Conservation (phyloP, 2,329 filamentous ascomycete species). For the Bipolaris victoriae region DNA sequence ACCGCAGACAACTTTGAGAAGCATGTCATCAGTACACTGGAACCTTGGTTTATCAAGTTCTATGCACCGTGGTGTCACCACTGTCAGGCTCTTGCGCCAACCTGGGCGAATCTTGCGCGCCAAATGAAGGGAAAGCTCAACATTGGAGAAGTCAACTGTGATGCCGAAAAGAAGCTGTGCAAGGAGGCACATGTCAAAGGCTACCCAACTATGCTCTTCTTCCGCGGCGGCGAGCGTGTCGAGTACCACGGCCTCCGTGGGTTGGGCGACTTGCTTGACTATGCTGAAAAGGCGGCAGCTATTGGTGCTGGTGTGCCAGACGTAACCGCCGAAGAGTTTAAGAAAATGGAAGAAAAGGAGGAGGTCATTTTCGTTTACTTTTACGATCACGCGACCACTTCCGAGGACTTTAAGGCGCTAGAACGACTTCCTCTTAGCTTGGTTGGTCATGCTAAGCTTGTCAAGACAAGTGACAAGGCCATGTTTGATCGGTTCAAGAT, state of each 20-base stretch:
- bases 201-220: constrained; percentile 91
- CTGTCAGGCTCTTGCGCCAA: constrained; percentile 89
- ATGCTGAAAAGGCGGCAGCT: constrained; percentile 84
- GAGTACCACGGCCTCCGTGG: constrained; percentile 94
- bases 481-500: constrained; percentile 89
- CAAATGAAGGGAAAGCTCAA: constrained; percentile 91
- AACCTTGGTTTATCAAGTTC: constrained; percentile 99
- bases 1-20: constrained; percentile 86
- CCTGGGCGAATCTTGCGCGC: constrained; percentile 86
- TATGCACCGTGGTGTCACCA: constrained; percentile 98
- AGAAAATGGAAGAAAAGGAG: constrained; percentile 85
- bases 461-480: constrained; percentile 82
- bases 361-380: constrained; percentile 98
- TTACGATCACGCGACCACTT: constrained; percentile 93
- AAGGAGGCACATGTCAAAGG: constrained; percentile 81
- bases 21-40: constrained; percentile 81
- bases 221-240: constrained; percentile 87
- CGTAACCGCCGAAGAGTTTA: constrained; percentile 77
- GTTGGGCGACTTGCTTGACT: constrained; percentile 85
- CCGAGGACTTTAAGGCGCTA: constrained; percentile 87
- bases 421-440: constrained; percentile 86
- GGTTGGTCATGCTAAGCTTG: constrained; percentile 88
- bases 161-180: constrained; percentile 83
- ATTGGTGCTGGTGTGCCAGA: constrained; percentile 78
- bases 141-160: constrained; percentile 95